Conservation (phyloP, 306 rosid genomes). For the Betula pendula region DNA sequence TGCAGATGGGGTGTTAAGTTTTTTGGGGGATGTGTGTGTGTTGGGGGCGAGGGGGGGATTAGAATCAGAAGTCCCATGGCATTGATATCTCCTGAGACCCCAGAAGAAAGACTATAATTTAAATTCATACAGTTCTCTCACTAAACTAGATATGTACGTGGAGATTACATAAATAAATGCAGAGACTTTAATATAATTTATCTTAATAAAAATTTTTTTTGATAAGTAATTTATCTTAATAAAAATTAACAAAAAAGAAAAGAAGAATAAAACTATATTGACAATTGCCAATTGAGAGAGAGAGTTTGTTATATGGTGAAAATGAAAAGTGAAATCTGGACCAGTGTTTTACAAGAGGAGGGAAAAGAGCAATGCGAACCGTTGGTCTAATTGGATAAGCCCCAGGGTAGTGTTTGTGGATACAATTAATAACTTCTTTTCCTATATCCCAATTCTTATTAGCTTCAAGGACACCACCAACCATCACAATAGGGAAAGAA, state of each 20-base stretch:
- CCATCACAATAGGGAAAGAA: slow-evolving; percentile 83
- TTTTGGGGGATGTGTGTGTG: too few relatives aligned
- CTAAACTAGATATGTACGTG: neutral
- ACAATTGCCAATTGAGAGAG: neutral
- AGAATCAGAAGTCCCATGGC: too few relatives aligned
- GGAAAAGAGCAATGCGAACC: slow-evolving; percentile 42
- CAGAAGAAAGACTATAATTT: too few relatives aligned
- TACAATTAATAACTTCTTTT: slow-evolving; percentile 65
- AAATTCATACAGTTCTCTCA: neutral
- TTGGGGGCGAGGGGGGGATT: too few relatives aligned
- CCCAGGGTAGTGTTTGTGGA: slow-evolving; percentile 64
- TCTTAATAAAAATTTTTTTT: too few relatives aligned
- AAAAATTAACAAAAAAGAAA: neutral
- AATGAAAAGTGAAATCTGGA: neutral
- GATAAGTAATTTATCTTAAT: too few relatives aligned
- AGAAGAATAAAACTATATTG: neutral
- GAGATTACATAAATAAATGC: neutral
- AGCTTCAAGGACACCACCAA: slow-evolving; percentile 98
- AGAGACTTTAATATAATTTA: neutral
- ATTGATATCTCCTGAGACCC: too few relatives aligned
- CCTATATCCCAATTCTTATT: slow-evolving; percentile 88
- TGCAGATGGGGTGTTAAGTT: too few relatives aligned
- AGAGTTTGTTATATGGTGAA: neutral
- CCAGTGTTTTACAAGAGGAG: neutral
- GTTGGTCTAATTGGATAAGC: slow-evolving; percentile 70